Conservation (phyloP, 2,329 filamentous ascomycete genomes). For the Penicillium sp. region DNA sequence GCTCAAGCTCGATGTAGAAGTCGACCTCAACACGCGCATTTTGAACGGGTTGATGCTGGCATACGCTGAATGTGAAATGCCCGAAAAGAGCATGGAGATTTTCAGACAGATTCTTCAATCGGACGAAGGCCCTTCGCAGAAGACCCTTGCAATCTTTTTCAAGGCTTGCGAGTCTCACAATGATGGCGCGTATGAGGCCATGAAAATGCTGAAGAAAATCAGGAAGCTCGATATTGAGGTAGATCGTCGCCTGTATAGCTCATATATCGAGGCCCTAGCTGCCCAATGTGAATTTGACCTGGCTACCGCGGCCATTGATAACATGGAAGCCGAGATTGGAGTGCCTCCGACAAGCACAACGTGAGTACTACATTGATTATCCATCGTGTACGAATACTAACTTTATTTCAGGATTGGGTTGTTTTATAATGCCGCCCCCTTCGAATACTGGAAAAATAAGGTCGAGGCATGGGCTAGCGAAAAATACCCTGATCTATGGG, state of each 20-base stretch:
- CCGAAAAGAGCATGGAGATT: slow-evolving; percentile 71
- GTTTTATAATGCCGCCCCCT: slow-evolving; percentile 74
- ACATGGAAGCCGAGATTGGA: slow-evolving; percentile 69
- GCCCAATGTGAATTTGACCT: slow-evolving; percentile 73
- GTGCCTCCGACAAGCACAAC: slow-evolving; percentile 69
- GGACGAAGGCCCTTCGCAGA: slow-evolving; percentile 82
- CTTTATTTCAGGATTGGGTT: slow-evolving; percentile 65
- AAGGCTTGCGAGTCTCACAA: slow-evolving; percentile 70
- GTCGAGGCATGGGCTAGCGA: slow-evolving; percentile 76
- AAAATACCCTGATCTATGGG: slow-evolving; percentile 72
- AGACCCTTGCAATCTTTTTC: slow-evolving; percentile 79
- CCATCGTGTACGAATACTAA: slow-evolving; percentile 10
- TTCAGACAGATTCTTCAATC: slow-evolving; percentile 85
- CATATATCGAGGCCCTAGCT: slow-evolving; percentile 77
- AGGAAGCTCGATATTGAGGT: slow-evolving; percentile 77
- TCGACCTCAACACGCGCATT: slow-evolving; percentile 75
- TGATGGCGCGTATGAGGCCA: slow-evolving; percentile 48
- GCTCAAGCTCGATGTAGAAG: slow-evolving; percentile 85
- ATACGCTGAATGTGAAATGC: slow-evolving; percentile 71
- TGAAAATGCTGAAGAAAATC: slow-evolving; percentile 61
- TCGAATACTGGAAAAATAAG: slow-evolving; percentile 66
- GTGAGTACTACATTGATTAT: slow-evolving; percentile 56
- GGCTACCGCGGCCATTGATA: slow-evolving; percentile 67
- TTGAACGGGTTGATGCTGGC: slow-evolving; percentile 88
- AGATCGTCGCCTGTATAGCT: slow-evolving; percentile 71